phyloP scores from a whole-genome alignment of 176 grass and related monocot species.

The Aegilops umbellulata region DNA sequence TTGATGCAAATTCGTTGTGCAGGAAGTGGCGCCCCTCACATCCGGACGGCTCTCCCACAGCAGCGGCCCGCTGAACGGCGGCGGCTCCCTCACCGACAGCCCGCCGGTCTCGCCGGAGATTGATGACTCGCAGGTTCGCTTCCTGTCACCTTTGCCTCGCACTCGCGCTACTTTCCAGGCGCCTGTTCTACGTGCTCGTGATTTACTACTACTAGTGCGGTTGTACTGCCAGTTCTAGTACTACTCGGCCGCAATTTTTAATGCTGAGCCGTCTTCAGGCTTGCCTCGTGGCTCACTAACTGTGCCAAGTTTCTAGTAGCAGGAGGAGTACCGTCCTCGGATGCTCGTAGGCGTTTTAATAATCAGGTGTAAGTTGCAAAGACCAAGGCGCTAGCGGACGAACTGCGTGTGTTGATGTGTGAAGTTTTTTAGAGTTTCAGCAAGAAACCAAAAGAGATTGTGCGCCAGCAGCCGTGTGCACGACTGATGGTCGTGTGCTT shows the following conservation, averaged over 20 bases:
- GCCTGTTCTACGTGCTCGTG: background rate
- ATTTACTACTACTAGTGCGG: background rate
- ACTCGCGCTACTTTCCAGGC: background rate
- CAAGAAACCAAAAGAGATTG: background rate
- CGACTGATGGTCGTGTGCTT: background rate
- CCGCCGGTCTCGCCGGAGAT: conserved; percentile 97
- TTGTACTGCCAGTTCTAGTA: background rate
- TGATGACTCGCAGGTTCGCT: conserved; percentile 87
- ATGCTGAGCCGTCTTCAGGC: background rate
- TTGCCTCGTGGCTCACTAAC: background rate
- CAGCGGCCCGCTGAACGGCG: conserved; percentile 89
- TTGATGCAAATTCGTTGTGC: background rate
- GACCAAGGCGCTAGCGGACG: conserved; percentile 15
- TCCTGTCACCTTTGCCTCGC: conserved; percentile 8
- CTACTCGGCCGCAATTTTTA: conserved; percentile 30
- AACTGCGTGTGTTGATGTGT: background rate
- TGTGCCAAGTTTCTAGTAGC: background rate
- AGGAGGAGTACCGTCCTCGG: background rate
- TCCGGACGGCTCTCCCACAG: conserved; percentile 95
- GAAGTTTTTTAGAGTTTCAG: background rate
- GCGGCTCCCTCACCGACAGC: conserved; percentile 93
- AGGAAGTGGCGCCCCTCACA: conserved; percentile 87
- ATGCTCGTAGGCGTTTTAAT: conserved; percentile 13
- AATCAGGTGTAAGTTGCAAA: background rate
- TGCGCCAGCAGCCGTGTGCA: background rate